A percentile compares a stretch with the other conserved stretches of the same genome.
These are phyloP conservation scores for Bidens hawaiensis DNA, from an alignment of 140 eudicot species.

Conservation along the genomic window DNA sequence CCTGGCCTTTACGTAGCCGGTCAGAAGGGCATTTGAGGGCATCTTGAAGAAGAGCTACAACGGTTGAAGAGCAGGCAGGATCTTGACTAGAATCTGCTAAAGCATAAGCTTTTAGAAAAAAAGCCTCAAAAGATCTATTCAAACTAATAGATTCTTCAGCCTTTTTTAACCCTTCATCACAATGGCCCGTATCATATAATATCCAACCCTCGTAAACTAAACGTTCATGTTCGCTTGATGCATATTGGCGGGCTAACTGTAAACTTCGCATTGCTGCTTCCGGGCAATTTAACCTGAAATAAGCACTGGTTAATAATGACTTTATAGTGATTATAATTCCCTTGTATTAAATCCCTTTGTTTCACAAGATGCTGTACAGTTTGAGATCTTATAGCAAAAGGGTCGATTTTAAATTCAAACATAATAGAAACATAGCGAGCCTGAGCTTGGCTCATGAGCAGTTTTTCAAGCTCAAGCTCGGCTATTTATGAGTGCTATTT, in stretches of 20 bases:
- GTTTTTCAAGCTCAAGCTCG: too few species aligned
- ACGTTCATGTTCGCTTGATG: conserved; percentile 88
- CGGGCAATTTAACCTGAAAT: conserved; percentile 82
- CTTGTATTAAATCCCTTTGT: neutral
- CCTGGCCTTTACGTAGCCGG: conserved; percentile 99
- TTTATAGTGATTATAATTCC: neutral
- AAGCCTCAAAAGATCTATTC: conserved; percentile 92
- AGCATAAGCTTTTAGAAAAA: conserved; percentile 95
- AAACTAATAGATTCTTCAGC: conserved; percentile 89
- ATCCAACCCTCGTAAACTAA: conserved; percentile 98
- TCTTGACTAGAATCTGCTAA: conserved; percentile 97
- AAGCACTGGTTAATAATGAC: neutral
- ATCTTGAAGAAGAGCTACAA: conserved; percentile 84
- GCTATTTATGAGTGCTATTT: too few species aligned
- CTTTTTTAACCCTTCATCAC: conserved; percentile 79
- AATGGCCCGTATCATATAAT: conserved; percentile 93
- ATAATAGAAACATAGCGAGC: too few species aligned
- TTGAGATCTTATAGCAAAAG: neutral
- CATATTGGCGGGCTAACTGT: conserved; percentile 90
- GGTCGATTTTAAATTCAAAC: neutral
- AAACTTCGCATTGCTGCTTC: conserved; percentile 98
- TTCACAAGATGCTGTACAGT: neutral
- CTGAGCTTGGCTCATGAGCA: too few species aligned
- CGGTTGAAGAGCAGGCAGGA: conserved; percentile 84
- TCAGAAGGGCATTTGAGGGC: conserved; percentile 96